phyloP scores from a whole-genome alignment of 192 early-diverging fungal species.

The Irineochytrium annulatum region DNA sequence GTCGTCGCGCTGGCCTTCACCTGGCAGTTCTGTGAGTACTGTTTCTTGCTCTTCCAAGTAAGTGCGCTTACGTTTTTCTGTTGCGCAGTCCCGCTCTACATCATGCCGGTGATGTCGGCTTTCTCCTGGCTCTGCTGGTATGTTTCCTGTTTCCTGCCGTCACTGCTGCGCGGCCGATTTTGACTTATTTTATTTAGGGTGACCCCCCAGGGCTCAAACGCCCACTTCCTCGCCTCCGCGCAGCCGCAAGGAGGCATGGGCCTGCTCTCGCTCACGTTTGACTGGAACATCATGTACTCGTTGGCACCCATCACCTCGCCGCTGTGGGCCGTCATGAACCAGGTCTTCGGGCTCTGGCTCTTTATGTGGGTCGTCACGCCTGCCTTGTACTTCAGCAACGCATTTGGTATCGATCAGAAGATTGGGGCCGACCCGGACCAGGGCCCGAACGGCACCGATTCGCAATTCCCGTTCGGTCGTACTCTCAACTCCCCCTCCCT shows the following conservation, averaged over 20 bases:
- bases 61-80: too few species aligned
- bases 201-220: too few species aligned
- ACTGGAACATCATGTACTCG: constrained; percentile 14
- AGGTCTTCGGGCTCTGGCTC: constrained; percentile 4
- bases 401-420: not conserved
- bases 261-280: constrained; percentile 17
- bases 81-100: not conserved
- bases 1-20: too few species aligned
- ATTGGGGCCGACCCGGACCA: not conserved
- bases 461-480: constrained; percentile 10
- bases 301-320: constrained; percentile 9
- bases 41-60: constrained; percentile 1
- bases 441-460: constrained; percentile 4
- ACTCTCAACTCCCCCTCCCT: not conserved
- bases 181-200: too few species aligned
- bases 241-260: too few species aligned
- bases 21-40: too few species aligned
- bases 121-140: constrained; percentile 7
- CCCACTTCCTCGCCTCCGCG: too few species aligned
- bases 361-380: constrained; percentile 19
- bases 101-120: not conserved
- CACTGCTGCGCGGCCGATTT: too few species aligned
- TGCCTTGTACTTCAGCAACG: constrained; percentile 7
- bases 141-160: too few species aligned
- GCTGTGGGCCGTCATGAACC: constrained; percentile 12